Conservation (phyloP, 2,329 filamentous ascomycete species). For the Ophiostoma himal-ulmi region DNA sequence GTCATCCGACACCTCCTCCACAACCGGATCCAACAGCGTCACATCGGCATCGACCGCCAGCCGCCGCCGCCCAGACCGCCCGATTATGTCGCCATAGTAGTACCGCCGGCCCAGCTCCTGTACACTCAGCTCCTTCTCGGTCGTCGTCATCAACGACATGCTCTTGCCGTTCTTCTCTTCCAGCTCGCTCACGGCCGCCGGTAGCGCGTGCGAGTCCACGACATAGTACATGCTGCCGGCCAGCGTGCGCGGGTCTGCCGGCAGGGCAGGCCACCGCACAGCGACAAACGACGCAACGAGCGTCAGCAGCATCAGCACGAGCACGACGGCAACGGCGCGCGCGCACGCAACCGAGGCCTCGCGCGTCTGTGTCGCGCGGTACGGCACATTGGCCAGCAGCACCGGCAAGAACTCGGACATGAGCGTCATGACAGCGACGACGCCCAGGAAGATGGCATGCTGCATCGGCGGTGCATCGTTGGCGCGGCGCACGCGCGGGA, state of each 20-base stretch:
- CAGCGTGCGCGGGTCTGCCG: slow-evolving; percentile 43
- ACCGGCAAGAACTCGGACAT: slow-evolving; percentile 48
- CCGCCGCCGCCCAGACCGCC: slow-evolving; percentile 26
- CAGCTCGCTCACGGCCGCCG: slow-evolving; percentile 27
- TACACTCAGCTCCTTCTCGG: slow-evolving; percentile 29
- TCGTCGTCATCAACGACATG: slow-evolving; percentile 28
- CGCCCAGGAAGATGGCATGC: slow-evolving; percentile 34
- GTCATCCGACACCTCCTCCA: neutral
- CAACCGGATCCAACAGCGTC: neutral
- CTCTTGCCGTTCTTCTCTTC: slow-evolving; percentile 25
- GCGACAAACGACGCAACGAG: slow-evolving; percentile 36
- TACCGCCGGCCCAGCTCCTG: slow-evolving; percentile 31
- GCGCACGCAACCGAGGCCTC: slow-evolving; percentile 39
- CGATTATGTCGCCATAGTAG: slow-evolving; percentile 32
- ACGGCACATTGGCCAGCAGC: slow-evolving; percentile 45
- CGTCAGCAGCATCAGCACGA: slow-evolving; percentile 41
- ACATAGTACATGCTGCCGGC: slow-evolving; percentile 44
- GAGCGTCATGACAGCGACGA: slow-evolving; percentile 40
- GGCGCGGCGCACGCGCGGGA: slow-evolving; percentile 4
- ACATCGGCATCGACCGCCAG: slow-evolving; percentile 29
- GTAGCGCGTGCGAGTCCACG: slow-evolving; percentile 30
- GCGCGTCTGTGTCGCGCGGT: slow-evolving; percentile 39
- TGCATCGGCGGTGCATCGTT: neutral
- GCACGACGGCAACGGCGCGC: slow-evolving; percentile 36
- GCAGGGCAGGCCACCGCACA: slow-evolving; percentile 41